Percentiles rank a stretch among this genome's conserved stretches.
Conservation (phyloP, 2,329 filamentous ascomycete genomes). For the Aspergillus flavus region DNA sequence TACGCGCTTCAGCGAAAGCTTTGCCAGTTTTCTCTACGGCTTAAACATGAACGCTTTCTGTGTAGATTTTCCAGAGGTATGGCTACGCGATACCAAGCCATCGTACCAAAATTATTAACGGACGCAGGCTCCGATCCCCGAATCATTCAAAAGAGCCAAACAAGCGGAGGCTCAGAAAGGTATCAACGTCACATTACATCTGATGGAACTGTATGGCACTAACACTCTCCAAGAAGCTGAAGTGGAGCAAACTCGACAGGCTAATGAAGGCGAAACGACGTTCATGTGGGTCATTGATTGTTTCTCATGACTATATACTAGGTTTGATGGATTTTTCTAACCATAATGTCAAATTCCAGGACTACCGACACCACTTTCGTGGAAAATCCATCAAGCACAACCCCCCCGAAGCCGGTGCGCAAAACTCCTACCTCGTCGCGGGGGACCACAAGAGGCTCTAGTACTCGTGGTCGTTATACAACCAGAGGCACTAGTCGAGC, state of each 20-base stretch:
- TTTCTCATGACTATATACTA: neutral
- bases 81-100: neutral
- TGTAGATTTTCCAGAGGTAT: conserved; percentile 92
- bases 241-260: conserved; percentile 33
- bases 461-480: conserved; percentile 38
- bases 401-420: conserved; percentile 50
- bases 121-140: conserved; percentile 72
- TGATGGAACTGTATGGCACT: conserved; percentile 2
- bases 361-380: conserved; percentile 91
- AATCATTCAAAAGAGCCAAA: conserved; percentile 74
- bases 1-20: conserved; percentile 90
- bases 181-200: conserved; percentile 22
- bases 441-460: conserved; percentile 24
- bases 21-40: conserved; percentile 92
- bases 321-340: conserved; percentile 12
- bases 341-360: conserved; percentile 49
- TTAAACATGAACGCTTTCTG: conserved; percentile 99
- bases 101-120: conserved; percentile 5
- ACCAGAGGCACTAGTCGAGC: conserved; percentile 39
- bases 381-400: conserved; percentile 68
- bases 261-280: conserved; percentile 70
- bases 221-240: conserved; percentile 36
- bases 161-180: conserved; percentile 57
- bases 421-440: conserved; percentile 32
- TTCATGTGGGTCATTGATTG: conserved; percentile 68